Evolutionary conservation across 2,329 filamentous ascomycete species (phyloP), one percentile per base, ranked within the genome.

Genomic region (Talaromyces sp.): DNA sequence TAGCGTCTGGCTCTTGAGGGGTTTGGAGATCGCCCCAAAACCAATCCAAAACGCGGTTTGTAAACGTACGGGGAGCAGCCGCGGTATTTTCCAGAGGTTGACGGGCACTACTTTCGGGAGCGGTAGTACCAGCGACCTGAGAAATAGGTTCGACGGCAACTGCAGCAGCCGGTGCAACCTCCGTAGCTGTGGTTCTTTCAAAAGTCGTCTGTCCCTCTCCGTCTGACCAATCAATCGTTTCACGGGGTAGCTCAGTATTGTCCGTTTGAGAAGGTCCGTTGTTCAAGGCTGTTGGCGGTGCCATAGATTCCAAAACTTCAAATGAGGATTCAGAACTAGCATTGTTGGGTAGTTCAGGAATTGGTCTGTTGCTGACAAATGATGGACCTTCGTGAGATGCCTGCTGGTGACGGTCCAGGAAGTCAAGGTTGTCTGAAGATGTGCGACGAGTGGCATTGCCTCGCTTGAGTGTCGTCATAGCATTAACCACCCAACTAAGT

Each of bases 401-500:
- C 16, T 62, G 52, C 31, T 48, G 22, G 14, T 52, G 41, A 24
- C 45, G 59, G n/a, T 27, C 52, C 27, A 9, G 22, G 4, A 35
- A 57, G 48, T 19, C 35, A 41, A 35, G 41, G 22, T 57, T 47
- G 33, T 14, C 19, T 14, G 45, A 33, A 59, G 50, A 39, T 6
- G 60, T 48, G 8, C 13, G 24, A 11, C 60, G 47, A 10, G 56
- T 41, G 11, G 37, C 31, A 19, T 62, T 66, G 39, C 54, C 22
- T 61, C 64, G 50, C 27, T 72, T 67, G 16, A 74, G 65, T 22
- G 71, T 74, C 67, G 74, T 80, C 67, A 87, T 85, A 27, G 85
- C 78, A 37, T 82, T 80, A 11, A 89, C 81, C 80, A 87, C 86
- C 73, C 87, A 86, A 11, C 80, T 79, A 39, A 91, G 80, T 59